Base-by-base conservation (phyloP, 169 alveolate genomes). In the Eimeria praecox region DNA sequence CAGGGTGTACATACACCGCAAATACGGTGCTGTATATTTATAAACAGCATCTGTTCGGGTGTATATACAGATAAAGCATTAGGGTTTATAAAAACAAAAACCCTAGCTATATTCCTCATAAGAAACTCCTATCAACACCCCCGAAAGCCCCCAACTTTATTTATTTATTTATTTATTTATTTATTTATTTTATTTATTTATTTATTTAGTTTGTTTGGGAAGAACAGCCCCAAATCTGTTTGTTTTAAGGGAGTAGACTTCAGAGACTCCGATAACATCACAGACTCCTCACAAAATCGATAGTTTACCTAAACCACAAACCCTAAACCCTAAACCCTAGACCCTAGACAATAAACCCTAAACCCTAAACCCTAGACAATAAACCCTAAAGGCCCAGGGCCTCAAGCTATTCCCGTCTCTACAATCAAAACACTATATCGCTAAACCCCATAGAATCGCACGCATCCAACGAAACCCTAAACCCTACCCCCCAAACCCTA, bases 261-360 rank as follows among this genome's bases (percentile, higher is more conserved):
- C 71, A 80, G 69, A 8, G 71, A 9, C 71, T 75, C 90, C 52
- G 95, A 91, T 33, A 91, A 52, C 83, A 77, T 35, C 71, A 91
- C 73, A 44, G 95, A 91, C 56, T 91, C 95, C 49, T 91, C 95
- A 44, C 95, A 91, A 80, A 91, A 91, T 4, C 95, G 95, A 52
- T 91, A 91, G 91, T 91, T 91, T 38, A 59, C 95, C 95, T 91
- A 80, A n/a, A n/a, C 52, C 75, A 52, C 52, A 62, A 62, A 89
- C 94, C 62, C 75, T 59, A 86, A 54, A 44, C 49, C 38, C 93
- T 40, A 38, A 44, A 86, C 49, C 92, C 49, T 40, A 35, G 64
- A 5, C 12, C 20, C 12, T 49, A 5, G 20, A 49, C 12, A 5
- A 5, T 12, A 5, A 49, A 49, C 56, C 56, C 56, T 49, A 49